A percentile compares a stretch with the other conserved stretches of the same genome.
phyloP scores from a whole-genome alignment of 75 land plant species.

The Picea glauca region DNA sequence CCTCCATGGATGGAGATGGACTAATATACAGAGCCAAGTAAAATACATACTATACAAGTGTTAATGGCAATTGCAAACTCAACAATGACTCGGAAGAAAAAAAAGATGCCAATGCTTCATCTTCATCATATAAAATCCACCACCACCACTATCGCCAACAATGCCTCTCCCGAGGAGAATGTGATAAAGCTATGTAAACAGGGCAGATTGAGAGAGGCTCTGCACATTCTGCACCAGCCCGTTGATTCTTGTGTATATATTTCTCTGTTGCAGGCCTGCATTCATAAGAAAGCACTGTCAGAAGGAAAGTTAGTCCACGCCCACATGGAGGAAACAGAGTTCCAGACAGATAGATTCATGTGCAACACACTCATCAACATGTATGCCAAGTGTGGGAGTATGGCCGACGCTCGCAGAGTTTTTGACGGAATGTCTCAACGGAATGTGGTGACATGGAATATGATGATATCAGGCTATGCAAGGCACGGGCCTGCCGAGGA shows the following conservation, averaged over 20 bases:
- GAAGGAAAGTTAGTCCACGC: slow-evolving; percentile 3
- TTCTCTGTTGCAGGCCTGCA: slow-evolving; percentile 8
- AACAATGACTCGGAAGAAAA: no score
- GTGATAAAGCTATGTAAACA: neutral
- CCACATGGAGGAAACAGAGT: neutral
- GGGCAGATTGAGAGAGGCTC: neutral
- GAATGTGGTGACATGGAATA: slow-evolving; percentile 7
- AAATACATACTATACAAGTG: no score
- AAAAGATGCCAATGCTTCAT: no score
- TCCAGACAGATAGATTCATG: neutral
- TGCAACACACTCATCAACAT: slow-evolving; percentile 7
- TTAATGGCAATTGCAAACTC: no score
- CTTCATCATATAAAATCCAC: no score
- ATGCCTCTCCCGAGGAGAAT: neutral
- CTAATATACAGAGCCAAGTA: no score
- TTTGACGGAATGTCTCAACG: neutral
- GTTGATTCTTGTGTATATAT: neutral
- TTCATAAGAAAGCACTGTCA: neutral
- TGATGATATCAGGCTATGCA: slow-evolving; percentile 4
- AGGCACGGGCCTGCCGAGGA: neutral
- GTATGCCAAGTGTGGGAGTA: slow-evolving; percentile 12
- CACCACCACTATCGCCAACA: no score
- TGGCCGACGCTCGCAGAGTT: neutral
- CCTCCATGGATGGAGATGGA: no score
- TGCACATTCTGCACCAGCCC: neutral